Percentiles rank a stretch among this genome's conserved stretches.
phyloP scores from a whole-genome alignment of 352 stramenopile species.

The Globisporangium cylindrosporum region DNA sequence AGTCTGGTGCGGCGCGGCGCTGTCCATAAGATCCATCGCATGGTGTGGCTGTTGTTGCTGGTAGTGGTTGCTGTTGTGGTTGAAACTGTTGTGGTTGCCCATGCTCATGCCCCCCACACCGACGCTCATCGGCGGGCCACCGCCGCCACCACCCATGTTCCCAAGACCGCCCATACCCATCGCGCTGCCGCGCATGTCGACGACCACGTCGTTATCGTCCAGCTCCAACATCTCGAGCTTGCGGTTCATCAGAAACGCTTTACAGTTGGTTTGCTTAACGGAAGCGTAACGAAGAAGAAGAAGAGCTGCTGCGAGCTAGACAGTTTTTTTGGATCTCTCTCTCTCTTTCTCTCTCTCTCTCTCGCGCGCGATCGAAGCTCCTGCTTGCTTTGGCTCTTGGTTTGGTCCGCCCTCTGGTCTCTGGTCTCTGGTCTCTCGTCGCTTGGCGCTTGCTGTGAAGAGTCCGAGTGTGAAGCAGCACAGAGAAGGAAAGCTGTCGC shows the following conservation, averaged over 20 bases:
- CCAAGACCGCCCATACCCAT: slow-evolving; percentile 28
- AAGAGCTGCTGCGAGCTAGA: background rate
- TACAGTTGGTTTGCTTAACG: slow-evolving; percentile 1
- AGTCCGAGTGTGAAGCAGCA: slow-evolving; percentile 5
- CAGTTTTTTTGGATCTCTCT: slow-evolving; percentile 13
- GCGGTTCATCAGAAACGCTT: slow-evolving; percentile 54
- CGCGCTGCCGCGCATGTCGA: slow-evolving; percentile 20
- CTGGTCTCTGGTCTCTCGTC: background rate
- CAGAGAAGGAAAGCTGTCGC: slow-evolving; percentile 1
- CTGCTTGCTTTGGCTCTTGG: background rate
- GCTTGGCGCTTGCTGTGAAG: background rate
- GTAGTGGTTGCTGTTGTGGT: background rate
- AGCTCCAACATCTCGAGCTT: slow-evolving; percentile 64
- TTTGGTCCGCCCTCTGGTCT: slow-evolving; percentile 2
- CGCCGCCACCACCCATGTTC: slow-evolving; percentile 18
- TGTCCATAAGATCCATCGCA: slow-evolving; percentile 8
- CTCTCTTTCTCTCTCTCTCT: background rate
- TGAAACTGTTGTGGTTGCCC: background rate
- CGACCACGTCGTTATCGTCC: slow-evolving; percentile 38
- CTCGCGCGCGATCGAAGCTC: background rate
- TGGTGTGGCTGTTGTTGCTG: slow-evolving; percentile 2
- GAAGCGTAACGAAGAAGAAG: slow-evolving; percentile 12
- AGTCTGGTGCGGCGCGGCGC: background rate
- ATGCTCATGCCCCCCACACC: background rate
- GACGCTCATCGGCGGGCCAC: slow-evolving; percentile 7